Evolutionary conservation across 2,329 filamentous ascomycete genomes (phyloP), one percentile per base, ranked within the genome.

Genomic region (Aspergillus spinulosporus): DNA sequence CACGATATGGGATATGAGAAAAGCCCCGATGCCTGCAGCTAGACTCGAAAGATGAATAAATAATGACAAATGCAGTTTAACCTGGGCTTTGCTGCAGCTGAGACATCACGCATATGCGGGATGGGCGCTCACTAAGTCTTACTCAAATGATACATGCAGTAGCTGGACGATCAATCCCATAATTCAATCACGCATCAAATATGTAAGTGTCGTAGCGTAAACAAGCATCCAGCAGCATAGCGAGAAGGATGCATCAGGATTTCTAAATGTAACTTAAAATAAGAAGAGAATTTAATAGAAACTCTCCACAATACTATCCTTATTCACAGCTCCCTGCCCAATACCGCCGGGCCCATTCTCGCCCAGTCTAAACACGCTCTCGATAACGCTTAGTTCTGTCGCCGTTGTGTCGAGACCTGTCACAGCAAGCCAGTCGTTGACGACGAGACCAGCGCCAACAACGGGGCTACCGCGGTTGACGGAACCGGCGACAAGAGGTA

Each of bases 241-340:
- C 40, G 57, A 36, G 61, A 59, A 54, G 51, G 11, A 52, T 45
- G 26, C 26, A 28, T 28, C 26, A 28, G 26, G 4, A 28, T 28
- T 28, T 28, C 21, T 28, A 28, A 4, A 4, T 4, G 26, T 28
- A 28, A 28, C 26, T 28, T 26, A 39, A 45, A 31, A 57, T 40
- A 31, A 40, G 52, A 39, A 36, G 45, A 3, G 46, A 46, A 57
- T 11, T 32, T 57, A 99, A 81, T 99, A 99, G 80, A 97, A 99
- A 68, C 90, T 96, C 82, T 99, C 94, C 60, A 99, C 94, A 85
- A 99, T 96, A 64, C 92, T 94, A 75, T 97, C 93, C 84, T 97
- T 97, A 81, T 97, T 87, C 66, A 66, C 64, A 58, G 63, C 68
- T 21, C 64, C 68, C 50, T 63, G 58, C 0, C 80, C 85, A 49